Evolutionary conservation across 176 grass and related monocot genomes (phyloP).

Genomic region (Hordeum marinum): DNA sequence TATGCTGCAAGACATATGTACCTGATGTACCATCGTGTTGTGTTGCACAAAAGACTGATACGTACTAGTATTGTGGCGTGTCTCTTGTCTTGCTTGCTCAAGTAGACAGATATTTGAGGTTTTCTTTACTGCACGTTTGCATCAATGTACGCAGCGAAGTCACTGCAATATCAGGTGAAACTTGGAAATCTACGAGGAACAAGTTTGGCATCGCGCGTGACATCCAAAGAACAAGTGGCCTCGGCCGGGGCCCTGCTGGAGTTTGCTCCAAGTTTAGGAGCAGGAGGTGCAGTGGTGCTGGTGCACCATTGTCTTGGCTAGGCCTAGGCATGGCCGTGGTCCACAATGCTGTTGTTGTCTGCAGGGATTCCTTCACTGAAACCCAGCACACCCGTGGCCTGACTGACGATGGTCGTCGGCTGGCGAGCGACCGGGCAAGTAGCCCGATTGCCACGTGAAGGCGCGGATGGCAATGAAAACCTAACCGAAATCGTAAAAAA

Average conservation of each 20-base stretch:
- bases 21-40: not conserved
- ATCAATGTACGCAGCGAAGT: no score
- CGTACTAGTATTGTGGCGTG: not conserved
- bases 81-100: not conserved
- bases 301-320: no score
- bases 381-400: not conserved
- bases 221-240: not conserved
- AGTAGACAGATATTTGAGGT: no score
- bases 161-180: not conserved
- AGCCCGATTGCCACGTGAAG: not conserved
- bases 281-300: not conserved
- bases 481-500: not conserved
- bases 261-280: not conserved
- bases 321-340: slow-evolving; percentile 1
- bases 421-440: not conserved
- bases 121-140: not conserved
- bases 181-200: not conserved
- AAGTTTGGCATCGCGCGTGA: not conserved
- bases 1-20: not conserved
- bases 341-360: not conserved
- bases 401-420: slow-evolving; percentile 4
- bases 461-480: not conserved
- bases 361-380: not conserved
- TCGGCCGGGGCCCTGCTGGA: not conserved
- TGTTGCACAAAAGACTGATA: slow-evolving; percentile 10